Evolutionary conservation across 495 filamentous ascomycete genomes (phyloP), one percentile per base, ranked within the genome.

Genomic region (Sordaria brevicollis): DNA sequence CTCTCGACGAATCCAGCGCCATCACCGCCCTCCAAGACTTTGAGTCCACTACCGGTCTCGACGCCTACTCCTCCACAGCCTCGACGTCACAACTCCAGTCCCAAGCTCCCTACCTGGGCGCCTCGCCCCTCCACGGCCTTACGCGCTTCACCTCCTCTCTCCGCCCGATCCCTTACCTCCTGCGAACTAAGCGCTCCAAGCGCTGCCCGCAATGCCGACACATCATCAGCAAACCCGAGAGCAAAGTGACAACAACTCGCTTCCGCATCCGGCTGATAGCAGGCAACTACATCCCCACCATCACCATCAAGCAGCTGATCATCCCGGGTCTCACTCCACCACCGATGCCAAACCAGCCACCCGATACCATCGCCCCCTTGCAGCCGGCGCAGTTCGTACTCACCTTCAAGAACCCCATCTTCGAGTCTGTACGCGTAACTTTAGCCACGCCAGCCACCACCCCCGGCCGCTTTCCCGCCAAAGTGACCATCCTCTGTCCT

Each of bases 211-310:
- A 89, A 11, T 99, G 95, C 83, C 90, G 94, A 5, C 94, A 97
- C 83, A 97, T 97, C 79, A 90, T 99, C 76, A 90, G 91, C 66
- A 95, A 95, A 77, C 94, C 93, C n/a, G 96, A 99, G 80, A 85
- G 88, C 70, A 97, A 97, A 77, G 88, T 96, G 13, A 84, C 86
- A 65, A 92, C 88, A 17, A 95, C 92, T 11, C 90, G 93, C 43
- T 97, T 93, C 85, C 87, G 92, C 65, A 97, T 98, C 79, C 88
- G 90, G 68, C 87, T 97, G 19, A 90, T 97, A 19, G 95, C 95
- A 9, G 84, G 92, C 71, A 93, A 90, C 81, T 93, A 95, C 81
- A 91, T 99, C 72, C 95, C 96, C 4, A 88, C 89, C 33, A 86
- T 97, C 68, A 82, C 82, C 17, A 86, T 95, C 73, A 88, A 87